Evolutionary conservation across 2,329 filamentous ascomycete species (phyloP).

Genomic region (Botrytis deweyae): DNA sequence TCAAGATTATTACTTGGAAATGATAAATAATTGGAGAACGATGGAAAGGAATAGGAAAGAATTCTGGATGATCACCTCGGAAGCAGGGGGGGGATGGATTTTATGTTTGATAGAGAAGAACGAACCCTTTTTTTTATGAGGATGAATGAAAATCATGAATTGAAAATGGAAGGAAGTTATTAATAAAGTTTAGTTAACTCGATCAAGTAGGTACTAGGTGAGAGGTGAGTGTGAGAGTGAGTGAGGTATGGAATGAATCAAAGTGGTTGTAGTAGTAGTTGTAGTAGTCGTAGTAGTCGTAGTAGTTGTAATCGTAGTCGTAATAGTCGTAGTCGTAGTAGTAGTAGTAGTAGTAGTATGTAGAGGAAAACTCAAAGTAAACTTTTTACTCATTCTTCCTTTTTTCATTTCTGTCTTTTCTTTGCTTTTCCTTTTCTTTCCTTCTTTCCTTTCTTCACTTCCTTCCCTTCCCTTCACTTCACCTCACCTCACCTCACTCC

Average conservation of each 20-base stretch:
- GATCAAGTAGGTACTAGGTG: not conserved
- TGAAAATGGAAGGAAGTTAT: not conserved
- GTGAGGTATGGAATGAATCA: too few species aligned
- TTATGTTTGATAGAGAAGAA: not conserved
- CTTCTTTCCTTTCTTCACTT: not conserved
- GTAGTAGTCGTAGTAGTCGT: too few species aligned
- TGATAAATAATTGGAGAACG: conserved; percentile 7
- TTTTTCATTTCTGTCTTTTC: not conserved
- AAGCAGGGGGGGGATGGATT: conserved; percentile 21
- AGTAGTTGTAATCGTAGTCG: too few species aligned
- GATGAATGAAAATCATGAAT: not conserved
- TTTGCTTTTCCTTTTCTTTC: not conserved
- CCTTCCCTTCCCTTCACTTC: not conserved
- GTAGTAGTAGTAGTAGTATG: too few species aligned
- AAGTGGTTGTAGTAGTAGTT: too few species aligned
- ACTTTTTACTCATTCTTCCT: not conserved
- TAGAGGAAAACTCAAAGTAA: not conserved
- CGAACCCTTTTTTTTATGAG: not conserved
- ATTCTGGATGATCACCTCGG: conserved; percentile 31
- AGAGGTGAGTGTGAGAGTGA: too few species aligned
- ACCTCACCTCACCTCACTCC: too few species aligned
- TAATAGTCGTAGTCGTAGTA: too few species aligned
- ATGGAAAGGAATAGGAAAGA: conserved; percentile 28
- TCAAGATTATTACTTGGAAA: conserved; percentile 1
- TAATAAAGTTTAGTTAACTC: not conserved